Conservation (phyloP, 345 rosid species). For the Eutrema japonicum region DNA sequence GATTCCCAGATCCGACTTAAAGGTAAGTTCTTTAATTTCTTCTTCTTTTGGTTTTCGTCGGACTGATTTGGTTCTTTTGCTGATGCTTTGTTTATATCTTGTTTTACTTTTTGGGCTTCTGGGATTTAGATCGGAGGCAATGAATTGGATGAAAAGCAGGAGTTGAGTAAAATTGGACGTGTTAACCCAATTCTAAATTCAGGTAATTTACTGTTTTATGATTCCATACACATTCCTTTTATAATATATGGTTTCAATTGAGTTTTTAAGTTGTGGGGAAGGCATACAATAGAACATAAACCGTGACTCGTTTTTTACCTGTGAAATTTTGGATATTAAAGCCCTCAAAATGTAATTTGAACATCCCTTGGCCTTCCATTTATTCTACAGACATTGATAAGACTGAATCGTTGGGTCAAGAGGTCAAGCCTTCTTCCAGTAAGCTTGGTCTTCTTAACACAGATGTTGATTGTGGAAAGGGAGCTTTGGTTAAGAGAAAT, state of each 20-base stretch:
- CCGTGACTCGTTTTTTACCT: background rate
- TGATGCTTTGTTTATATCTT: background rate
- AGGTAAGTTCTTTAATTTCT: slow-evolving; percentile 43
- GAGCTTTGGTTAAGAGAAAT: slow-evolving; percentile 33
- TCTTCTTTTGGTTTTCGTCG: background rate
- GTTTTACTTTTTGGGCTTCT: slow-evolving; percentile 10
- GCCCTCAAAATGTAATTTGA: background rate
- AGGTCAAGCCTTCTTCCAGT: slow-evolving; percentile 29
- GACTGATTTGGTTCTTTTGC: slow-evolving; percentile 4
- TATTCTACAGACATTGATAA: slow-evolving; percentile 21
- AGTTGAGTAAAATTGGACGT: slow-evolving; percentile 32
- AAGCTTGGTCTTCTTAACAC: slow-evolving; percentile 56
- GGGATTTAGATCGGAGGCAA: slow-evolving; percentile 41
- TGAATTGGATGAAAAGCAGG: slow-evolving; percentile 41
- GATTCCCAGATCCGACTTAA: slow-evolving; percentile 44
- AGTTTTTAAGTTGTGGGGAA: background rate
- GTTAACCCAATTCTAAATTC: slow-evolving; percentile 17
- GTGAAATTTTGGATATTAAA: background rate
- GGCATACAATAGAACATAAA: slow-evolving; percentile 1
- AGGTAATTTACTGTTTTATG: slow-evolving; percentile 35
- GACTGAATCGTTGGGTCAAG: slow-evolving; percentile 25
- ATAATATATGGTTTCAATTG: slow-evolving; percentile 10
- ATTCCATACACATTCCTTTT: slow-evolving; percentile 31
- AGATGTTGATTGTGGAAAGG: slow-evolving; percentile 36
- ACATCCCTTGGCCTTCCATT: background rate